Evolutionary conservation across 805 yeast species (phyloP), one percentile per base, ranked within the genome.

Genomic region (Starmerella bombi): DNA sequence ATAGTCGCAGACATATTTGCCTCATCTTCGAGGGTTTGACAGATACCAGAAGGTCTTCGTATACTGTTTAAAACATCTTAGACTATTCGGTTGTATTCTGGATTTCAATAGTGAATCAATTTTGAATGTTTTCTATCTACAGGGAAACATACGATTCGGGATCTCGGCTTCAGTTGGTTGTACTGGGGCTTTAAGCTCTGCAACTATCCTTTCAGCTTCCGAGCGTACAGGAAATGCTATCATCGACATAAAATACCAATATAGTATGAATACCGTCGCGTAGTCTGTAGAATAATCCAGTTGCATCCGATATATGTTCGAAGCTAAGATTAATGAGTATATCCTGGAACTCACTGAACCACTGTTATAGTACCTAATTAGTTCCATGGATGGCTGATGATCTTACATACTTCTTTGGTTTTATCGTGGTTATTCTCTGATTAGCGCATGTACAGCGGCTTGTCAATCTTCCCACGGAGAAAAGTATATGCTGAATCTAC

Each of bases 221-320:
- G 7, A 6, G 12, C 8, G 16, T 6, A 5, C 17, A 10, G 27
- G 12, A 14, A 8, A 12, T 6, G 16, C 17, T 5, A 34, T 34
- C 37, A 34, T 34, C 37, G 29, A 34, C 39, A 28, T 36, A 28
- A 15, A 36, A 25, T 14, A 27, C 23, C 7, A 36, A 30, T 6
- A 9, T 10, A 7, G 32, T 29, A 8, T 7, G 20, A 27, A 28
- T 28, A 21, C 34, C 17, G 27, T 8, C 17, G 25, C 25, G 39
- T n/a, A 15, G 27, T 15, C 32, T n/a, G 33, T 5, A 28, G n/a
- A 15, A 16, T 31, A 21, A 6, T 14, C 28, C 17, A 19, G 10
- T 8, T 6, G 28, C 7, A 15, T 21, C 14, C 10, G 37, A 25
- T 19, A 34, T 5, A 7, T 6, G 18, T 18, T 18, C 16, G 19